A percentile compares a stretch with the other conserved stretches of the same genome.
Conservation (phyloP, 768 basidiomycete genomes). For the Suillus plorans region DNA sequence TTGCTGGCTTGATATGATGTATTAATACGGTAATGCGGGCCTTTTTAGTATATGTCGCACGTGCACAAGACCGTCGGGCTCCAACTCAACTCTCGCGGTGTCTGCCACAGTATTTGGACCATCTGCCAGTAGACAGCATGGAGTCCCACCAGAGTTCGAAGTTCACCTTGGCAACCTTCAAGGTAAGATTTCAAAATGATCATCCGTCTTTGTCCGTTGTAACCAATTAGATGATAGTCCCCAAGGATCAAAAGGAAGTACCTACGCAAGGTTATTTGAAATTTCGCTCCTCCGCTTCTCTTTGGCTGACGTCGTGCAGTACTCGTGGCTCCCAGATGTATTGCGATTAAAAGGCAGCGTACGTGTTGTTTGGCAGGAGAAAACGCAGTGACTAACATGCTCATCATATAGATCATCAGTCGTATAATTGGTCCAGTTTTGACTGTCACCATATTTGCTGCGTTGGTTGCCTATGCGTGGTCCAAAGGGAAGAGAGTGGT, state of each 20-base stretch:
- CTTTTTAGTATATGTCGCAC: no score
- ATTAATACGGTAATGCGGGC: no score
- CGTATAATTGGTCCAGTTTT: conserved; percentile 80
- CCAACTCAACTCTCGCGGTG: no score
- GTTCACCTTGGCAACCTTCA: conserved; percentile 21
- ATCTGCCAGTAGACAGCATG: conserved; percentile 15
- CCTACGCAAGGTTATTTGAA: conserved; percentile 46
- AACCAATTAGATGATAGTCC: conserved; percentile 23
- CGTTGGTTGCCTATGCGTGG: conserved; percentile 57
- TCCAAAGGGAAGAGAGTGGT: conserved; percentile 56
- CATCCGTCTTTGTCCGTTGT: background rate
- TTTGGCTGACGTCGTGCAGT: conserved; percentile 39
- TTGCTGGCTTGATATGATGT: no score
- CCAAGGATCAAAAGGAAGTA: conserved; percentile 50
- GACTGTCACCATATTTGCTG: conserved; percentile 78
- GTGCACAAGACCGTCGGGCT: no score
- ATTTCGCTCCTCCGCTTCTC: background rate
- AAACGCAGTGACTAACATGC: conserved; percentile 9
- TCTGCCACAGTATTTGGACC: background rate
- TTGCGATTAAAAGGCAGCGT: conserved; percentile 82
- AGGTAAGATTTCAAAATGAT: conserved; percentile 20
- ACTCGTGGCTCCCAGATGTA: conserved; percentile 90
- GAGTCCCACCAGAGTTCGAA: conserved; percentile 20
- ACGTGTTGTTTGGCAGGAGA: conserved; percentile 27
- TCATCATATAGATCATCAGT: conserved; percentile 54